Base-by-base conservation (phyloP, 768 basidiomycete species). In the Pisolithus tinctorius region DNA sequence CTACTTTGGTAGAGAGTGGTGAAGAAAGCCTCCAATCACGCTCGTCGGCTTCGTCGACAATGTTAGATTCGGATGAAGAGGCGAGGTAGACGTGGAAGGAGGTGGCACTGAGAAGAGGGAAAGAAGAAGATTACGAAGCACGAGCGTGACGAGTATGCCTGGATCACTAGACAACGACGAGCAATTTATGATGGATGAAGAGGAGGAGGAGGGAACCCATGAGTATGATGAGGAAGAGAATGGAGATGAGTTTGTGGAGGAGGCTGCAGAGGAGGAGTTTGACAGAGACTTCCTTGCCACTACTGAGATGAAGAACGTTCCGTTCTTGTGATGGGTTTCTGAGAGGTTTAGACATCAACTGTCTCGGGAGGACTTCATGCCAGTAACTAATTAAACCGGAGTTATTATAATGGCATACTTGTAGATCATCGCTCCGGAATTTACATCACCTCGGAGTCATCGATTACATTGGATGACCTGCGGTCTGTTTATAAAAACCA, bases 111-210 rank as follows among this genome's bases (percentile, higher is more conserved):
- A 65, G 58, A 71, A 68, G 63, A 65, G 69, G 58, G 63, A 66
- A 51, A 70, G 66, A 53, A 63, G 77, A 53, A 63, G 77, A 38
- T 57, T 63, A 48, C 71, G 85, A 55, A 73, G 77, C 55, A 74
- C 78, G 60, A 89, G 89, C 56, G 79, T 86, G 66, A 80, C 81
- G 40, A 92, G 89, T 62, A 92, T 94, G 86, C 91, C 89, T 11
- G 91, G 91, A 29, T 86, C 88, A 20, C 67, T 92, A 53, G 81
- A 85, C 52, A 62, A 64, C 47, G 79, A 84, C 55, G 73, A 76
- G 60, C 71, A 79, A 45, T 80, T 82, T 55, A 79, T 71, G 14
- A 66, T 79, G 55, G 78, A 79, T 6, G 80, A 79, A 8, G 71
- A 60, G 16, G 63, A 53, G 26, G 60, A 60, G 13, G 63, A 56